phyloP scores from a whole-genome alignment of 768 basidiomycete genomes.

The Lactarius indigo region DNA sequence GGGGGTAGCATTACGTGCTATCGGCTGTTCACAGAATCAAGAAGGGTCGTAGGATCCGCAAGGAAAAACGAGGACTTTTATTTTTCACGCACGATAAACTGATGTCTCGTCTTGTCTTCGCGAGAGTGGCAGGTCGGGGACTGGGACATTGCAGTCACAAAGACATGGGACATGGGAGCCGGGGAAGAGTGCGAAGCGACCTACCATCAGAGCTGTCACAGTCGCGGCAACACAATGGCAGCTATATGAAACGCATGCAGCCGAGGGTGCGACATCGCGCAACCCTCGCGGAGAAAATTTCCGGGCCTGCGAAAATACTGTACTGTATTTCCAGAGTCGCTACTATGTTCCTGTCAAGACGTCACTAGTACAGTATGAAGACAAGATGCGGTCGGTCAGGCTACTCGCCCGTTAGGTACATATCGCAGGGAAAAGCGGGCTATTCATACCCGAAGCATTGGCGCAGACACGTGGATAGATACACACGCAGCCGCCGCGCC shows the following conservation, averaged over 20 bases:
- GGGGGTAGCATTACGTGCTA: neutral
- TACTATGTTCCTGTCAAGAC: neutral
- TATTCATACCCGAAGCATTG: neutral
- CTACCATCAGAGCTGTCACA: neutral
- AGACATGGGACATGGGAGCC: neutral
- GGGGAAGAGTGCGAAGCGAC: neutral
- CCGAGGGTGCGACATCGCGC: neutral
- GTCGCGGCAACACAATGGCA: neutral
- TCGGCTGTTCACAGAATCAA: neutral
- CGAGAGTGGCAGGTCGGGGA: neutral
- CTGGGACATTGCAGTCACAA: neutral
- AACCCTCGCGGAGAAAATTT: neutral
- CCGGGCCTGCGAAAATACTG: neutral
- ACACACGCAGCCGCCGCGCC: neutral
- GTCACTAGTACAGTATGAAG: neutral
- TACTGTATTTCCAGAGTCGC: neutral
- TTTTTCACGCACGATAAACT: too few species aligned
- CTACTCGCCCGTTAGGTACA: neutral
- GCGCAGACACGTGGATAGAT: neutral
- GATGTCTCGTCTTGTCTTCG: neutral
- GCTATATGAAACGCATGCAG: neutral
- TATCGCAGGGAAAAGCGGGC: neutral
- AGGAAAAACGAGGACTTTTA: neutral
- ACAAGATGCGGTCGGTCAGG: neutral
- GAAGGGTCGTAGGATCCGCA: neutral